These are phyloP conservation scores for Purpureocillium takamizusanense DNA, from an alignment of 2,329 filamentous ascomycete species.

Conservation along the genomic window DNA sequence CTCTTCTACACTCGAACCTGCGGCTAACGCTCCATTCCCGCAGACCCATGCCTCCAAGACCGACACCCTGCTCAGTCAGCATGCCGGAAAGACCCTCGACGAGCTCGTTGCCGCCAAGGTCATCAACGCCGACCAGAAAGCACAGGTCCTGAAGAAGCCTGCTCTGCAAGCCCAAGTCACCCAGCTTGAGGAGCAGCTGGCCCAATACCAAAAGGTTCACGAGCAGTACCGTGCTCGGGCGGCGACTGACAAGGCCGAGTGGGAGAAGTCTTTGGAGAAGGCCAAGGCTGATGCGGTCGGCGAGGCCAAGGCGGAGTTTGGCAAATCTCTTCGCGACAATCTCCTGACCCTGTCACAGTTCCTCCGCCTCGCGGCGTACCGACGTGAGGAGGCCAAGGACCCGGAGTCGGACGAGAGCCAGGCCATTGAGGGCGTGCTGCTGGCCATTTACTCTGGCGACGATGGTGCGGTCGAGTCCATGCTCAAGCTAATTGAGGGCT, in stretches of 20 bases:
- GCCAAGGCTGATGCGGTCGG: slow-evolving; percentile 44
- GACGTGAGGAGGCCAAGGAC: slow-evolving; percentile 60
- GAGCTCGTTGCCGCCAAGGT: slow-evolving; percentile 62
- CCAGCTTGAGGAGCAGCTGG: slow-evolving; percentile 65
- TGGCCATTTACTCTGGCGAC: slow-evolving; percentile 72
- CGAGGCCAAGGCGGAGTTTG: slow-evolving; percentile 38
- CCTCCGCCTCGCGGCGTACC: slow-evolving; percentile 67
- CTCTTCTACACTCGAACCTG: neutral
- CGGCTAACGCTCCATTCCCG: too few relatives aligned
- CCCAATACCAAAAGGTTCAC: slow-evolving; percentile 67
- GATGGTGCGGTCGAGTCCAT: slow-evolving; percentile 65
- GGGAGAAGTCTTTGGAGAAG: slow-evolving; percentile 49
- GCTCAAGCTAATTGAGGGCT: slow-evolving; percentile 67
- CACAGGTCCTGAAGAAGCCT: slow-evolving; percentile 69
- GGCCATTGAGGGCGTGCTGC: slow-evolving; percentile 71
- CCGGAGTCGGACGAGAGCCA: slow-evolving; percentile 61
- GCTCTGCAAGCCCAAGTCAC: slow-evolving; percentile 57
- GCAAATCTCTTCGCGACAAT: slow-evolving; percentile 52
- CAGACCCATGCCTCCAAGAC: slow-evolving; percentile 65
- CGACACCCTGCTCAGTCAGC: slow-evolving; percentile 58
- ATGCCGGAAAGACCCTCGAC: slow-evolving; percentile 62
- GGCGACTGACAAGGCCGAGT: slow-evolving; percentile 47
- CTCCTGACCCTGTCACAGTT: slow-evolving; percentile 70
- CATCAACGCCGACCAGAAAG: slow-evolving; percentile 75
- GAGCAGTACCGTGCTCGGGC: slow-evolving; percentile 58